These are phyloP conservation scores for Fallopia convolvulus DNA, from an alignment of 148 eudicot genomes.

Conservation along the genomic window DNA sequence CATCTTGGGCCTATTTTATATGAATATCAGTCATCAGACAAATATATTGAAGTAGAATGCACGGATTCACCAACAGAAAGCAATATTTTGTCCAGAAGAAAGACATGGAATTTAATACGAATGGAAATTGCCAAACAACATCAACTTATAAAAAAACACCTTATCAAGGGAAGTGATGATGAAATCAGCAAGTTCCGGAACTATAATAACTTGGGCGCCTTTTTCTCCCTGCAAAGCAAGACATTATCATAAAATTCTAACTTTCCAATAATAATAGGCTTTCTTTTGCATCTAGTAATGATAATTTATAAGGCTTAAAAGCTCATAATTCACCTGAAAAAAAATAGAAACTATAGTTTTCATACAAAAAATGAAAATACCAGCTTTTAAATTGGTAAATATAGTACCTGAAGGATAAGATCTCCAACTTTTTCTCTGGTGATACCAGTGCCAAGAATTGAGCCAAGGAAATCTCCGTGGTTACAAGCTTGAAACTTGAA, in stretches of 20 bases:
- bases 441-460: constrained; percentile 85
- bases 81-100: neutral
- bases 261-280: neutral
- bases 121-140: neutral
- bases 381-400: neutral
- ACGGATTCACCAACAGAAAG: neutral
- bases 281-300: neutral
- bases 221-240: constrained; percentile 61
- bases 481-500: constrained; percentile 71
- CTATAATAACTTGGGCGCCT: constrained; percentile 86
- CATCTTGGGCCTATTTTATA: neutral
- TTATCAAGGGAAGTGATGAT: constrained; percentile 64
- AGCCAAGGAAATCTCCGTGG: constrained; percentile 94
- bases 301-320: neutral
- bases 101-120: neutral
- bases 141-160: constrained; percentile 31
- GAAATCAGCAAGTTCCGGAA: constrained; percentile 84
- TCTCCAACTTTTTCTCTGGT: constrained; percentile 88
- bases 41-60: neutral
- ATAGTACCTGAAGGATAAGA: constrained; percentile 71
- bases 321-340: neutral
- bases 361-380: neutral
- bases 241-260: neutral
- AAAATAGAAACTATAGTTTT: neutral
- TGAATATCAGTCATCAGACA: neutral